These are phyloP conservation scores for Fraxinus albicans DNA, from an alignment of 305 asterid genomes.

Conservation along the genomic window DNA sequence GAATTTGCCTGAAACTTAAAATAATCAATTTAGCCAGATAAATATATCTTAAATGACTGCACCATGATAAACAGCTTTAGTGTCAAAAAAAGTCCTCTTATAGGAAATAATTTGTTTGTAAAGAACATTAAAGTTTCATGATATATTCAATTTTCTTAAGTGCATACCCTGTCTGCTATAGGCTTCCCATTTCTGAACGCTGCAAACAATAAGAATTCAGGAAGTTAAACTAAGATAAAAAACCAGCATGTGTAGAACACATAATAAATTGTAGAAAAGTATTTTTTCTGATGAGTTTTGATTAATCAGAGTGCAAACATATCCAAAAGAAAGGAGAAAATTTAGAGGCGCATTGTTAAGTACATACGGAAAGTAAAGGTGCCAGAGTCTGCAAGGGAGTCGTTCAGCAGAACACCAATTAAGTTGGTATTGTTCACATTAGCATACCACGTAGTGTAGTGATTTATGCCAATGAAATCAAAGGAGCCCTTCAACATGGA, in stretches of 20 bases:
- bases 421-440: slow-evolving; percentile 39
- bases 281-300: not conserved
- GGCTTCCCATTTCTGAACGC: slow-evolving; percentile 61
- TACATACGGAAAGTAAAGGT: slow-evolving; percentile 60
- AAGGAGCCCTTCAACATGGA: slow-evolving; percentile 58
- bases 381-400: slow-evolving; percentile 65
- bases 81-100: not conserved
- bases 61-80: not conserved
- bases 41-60: not conserved
- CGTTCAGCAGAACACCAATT: slow-evolving; percentile 58
- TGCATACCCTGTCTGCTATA: slow-evolving; percentile 54
- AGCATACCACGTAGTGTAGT: slow-evolving; percentile 94
- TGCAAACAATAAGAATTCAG: slow-evolving; percentile 28
- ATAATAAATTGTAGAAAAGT: not conserved
- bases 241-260: not conserved
- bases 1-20: slow-evolving; percentile 68
- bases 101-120: not conserved
- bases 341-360: not conserved
- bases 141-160: not conserved
- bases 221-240: not conserved
- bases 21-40: not conserved
- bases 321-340: not conserved
- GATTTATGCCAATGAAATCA: slow-evolving; percentile 97
- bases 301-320: not conserved
- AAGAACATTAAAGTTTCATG: not conserved